Conservation (phyloP, 2,329 filamentous ascomycete species). For the Ophiostoma tasmaniense region DNA sequence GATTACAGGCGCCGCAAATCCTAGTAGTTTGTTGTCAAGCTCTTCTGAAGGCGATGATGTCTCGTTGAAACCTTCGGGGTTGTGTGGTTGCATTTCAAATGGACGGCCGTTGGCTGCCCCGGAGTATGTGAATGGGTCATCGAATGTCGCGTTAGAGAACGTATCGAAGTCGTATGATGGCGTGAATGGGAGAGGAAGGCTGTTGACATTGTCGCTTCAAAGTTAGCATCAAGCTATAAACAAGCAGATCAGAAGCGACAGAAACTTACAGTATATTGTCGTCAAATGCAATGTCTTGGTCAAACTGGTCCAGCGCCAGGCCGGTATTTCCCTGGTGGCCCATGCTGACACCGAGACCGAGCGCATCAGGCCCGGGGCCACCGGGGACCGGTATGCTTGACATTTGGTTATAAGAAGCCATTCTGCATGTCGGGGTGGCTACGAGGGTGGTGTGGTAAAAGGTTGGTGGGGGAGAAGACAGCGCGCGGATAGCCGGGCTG, state of each 20-base stretch:
- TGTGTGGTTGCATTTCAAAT: conserved; percentile 20
- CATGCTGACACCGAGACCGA: conserved; percentile 40
- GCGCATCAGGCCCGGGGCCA: conserved; percentile 35
- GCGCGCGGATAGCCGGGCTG: neutral
- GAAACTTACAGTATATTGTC: conserved; percentile 46
- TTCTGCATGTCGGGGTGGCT: conserved; percentile 23
- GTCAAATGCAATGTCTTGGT: conserved; percentile 46
- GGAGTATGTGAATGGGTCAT: conserved; percentile 56
- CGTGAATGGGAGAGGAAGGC: conserved; percentile 43
- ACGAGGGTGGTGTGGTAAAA: neutral
- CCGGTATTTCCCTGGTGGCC: conserved; percentile 25
- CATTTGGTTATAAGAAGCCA: conserved; percentile 52
- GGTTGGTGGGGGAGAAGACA: neutral
- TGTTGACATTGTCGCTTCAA: conserved; percentile 35
- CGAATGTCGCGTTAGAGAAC: conserved; percentile 54
- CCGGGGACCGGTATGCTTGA: conserved; percentile 39
- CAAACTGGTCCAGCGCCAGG: conserved; percentile 44
- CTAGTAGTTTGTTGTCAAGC: conserved; percentile 62
- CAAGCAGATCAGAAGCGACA: neutral
- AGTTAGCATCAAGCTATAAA: neutral
- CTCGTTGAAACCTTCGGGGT: conserved; percentile 26
- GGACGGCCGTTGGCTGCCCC: conserved; percentile 19
- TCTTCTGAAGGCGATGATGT: conserved; percentile 44
- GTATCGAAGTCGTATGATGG: conserved; percentile 53
- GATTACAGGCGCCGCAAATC: conserved; percentile 58